phyloP scores from a whole-genome alignment of 371 early-diverging fungal genomes.

The Thermomucor indicae-seudaticae region DNA sequence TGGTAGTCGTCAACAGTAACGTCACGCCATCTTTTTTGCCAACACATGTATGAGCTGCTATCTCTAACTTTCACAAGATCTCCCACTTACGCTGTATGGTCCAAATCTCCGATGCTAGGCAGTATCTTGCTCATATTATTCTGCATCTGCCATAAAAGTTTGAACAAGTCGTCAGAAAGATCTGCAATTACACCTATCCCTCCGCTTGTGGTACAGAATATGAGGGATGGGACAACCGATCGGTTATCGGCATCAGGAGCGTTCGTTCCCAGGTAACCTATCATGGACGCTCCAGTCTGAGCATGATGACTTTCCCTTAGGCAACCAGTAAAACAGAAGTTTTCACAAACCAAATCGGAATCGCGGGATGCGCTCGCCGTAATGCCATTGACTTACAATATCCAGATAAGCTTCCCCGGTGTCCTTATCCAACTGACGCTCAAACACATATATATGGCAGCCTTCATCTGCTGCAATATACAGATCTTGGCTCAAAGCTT shows the following conservation, averaged over 20 bases:
- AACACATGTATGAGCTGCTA: not conserved
- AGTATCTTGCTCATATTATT: conserved; percentile 61
- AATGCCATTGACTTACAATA: conserved; percentile 70
- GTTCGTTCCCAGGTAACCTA: conserved; percentile 74
- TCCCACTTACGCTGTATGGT: conserved; percentile 60
- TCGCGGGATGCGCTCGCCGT: conserved; percentile 82
- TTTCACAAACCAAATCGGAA: conserved; percentile 69
- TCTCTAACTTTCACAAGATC: not conserved
- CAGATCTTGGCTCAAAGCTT: conserved; percentile 53
- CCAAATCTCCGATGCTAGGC: conserved; percentile 62
- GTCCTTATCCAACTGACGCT: conserved; percentile 30
- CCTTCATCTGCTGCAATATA: conserved; percentile 62
- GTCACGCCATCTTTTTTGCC: conserved; percentile 55
- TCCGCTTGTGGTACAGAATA: conserved; percentile 81
- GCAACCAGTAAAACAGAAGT: too few species aligned
- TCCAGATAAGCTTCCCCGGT: conserved; percentile 37
- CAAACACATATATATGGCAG: conserved; percentile 62
- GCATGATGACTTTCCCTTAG: too few species aligned
- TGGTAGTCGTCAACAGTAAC: conserved; percentile 56
- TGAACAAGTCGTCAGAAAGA: conserved; percentile 57
- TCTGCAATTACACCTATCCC: conserved; percentile 77
- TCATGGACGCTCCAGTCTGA: not conserved
- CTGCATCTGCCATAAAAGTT: conserved; percentile 69
- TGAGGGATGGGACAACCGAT: conserved; percentile 46
- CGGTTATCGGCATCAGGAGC: conserved; percentile 55